These are phyloP conservation scores for Verruconis gallopava DNA, from an alignment of 2,329 filamentous ascomycete species.

Conservation along the genomic window DNA sequence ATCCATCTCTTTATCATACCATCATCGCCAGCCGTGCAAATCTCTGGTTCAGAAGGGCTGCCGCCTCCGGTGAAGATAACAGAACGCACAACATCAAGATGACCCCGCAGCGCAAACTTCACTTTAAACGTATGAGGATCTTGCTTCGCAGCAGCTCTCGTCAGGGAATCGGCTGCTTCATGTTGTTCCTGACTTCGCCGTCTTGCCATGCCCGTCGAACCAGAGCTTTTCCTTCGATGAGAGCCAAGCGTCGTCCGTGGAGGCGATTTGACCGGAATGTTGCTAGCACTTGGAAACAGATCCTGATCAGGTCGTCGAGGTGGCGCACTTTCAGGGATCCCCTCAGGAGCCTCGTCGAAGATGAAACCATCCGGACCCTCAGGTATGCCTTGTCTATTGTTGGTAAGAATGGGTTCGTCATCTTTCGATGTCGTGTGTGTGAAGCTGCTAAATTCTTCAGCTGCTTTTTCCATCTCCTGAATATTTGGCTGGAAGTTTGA, in stretches of 20 bases:
- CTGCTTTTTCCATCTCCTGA: slow-evolving; percentile 45
- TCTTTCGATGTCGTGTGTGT: slow-evolving; percentile 39
- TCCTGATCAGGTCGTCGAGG: slow-evolving; percentile 69
- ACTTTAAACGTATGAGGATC: slow-evolving; percentile 80
- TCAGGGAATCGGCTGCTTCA: slow-evolving; percentile 32
- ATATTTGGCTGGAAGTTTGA: slow-evolving; percentile 8
- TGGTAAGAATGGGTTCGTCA: slow-evolving; percentile 10
- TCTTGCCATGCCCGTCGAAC: slow-evolving; percentile 44
- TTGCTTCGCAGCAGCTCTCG: slow-evolving; percentile 32
- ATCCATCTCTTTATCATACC: slow-evolving; percentile 95
- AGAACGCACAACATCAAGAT: slow-evolving; percentile 84
- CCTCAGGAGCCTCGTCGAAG: slow-evolving; percentile 64
- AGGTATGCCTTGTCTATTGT: slow-evolving; percentile 25
- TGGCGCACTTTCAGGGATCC: slow-evolving; percentile 36
- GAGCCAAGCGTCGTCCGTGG: slow-evolving; percentile 50
- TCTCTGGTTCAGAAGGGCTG: slow-evolving; percentile 88
- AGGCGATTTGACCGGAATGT: slow-evolving; percentile 69
- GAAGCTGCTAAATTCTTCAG: slow-evolving; percentile 45
- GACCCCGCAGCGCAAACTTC: slow-evolving; percentile 79
- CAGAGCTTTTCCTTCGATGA: slow-evolving; percentile 68
- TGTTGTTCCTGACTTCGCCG: slow-evolving; percentile 52
- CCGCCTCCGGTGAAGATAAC: slow-evolving; percentile 96
- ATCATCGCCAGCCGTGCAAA: slow-evolving; percentile 91
- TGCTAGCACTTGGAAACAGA: slow-evolving; percentile 67
- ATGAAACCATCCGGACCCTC: slow-evolving; percentile 71